These are phyloP conservation scores for Ophiostoma sp. DNA, from an alignment of 2,329 filamentous ascomycete species.

Conservation along the genomic window DNA sequence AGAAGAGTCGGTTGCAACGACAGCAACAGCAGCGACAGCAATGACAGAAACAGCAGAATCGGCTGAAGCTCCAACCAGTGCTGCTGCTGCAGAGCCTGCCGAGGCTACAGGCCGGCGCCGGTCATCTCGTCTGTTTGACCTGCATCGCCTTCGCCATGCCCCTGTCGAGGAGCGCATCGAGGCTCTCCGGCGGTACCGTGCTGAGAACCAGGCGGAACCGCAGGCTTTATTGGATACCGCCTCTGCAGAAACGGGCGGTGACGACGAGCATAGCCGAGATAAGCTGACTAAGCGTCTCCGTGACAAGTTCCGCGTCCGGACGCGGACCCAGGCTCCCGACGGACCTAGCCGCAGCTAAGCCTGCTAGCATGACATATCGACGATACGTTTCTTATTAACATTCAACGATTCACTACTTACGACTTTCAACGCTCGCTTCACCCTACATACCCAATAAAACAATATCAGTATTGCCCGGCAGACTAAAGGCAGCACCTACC, in stretches of 20 bases:
- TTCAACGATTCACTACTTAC: neutral
- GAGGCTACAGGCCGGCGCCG: conserved; percentile 34
- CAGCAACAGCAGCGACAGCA: neutral
- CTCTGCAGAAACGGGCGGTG: conserved; percentile 28
- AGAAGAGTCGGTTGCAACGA: conserved; percentile 29
- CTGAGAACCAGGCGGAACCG: conserved; percentile 35
- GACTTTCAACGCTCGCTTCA: neutral
- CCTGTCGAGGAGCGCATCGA: conserved; percentile 58
- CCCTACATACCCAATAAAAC: neutral
- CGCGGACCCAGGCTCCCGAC: conserved; percentile 37
- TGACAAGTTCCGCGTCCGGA: conserved; percentile 50
- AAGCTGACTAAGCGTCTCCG: conserved; percentile 46
- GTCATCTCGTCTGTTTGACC: conserved; percentile 50
- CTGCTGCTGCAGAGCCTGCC: neutral
- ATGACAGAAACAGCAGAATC: neutral
- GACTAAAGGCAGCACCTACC: too few relatives aligned
- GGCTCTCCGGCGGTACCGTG: conserved; percentile 47
- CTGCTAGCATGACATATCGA: neutral
- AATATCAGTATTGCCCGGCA: too few relatives aligned
- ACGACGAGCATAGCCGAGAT: conserved; percentile 37
- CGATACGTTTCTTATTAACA: neutral
- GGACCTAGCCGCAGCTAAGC: conserved; percentile 10
- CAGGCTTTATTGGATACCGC: conserved; percentile 3
- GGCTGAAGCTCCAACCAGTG: neutral
- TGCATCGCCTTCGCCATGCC: conserved; percentile 54